Conservation (phyloP, 169 alveolate species). For the Eimeria praecox region DNA sequence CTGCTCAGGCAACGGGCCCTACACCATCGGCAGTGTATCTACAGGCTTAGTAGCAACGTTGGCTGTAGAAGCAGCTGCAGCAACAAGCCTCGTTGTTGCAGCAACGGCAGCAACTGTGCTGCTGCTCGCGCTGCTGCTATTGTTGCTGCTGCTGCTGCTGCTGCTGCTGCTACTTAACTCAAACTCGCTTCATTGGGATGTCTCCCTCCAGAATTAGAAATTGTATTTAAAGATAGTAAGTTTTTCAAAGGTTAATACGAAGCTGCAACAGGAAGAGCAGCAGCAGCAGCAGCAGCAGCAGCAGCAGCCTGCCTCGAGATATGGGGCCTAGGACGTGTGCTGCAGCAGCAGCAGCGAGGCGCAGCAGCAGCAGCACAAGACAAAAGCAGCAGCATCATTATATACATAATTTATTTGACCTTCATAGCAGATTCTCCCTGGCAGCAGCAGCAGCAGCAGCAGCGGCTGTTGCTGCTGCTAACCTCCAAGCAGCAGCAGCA, state of each 20-base stretch:
- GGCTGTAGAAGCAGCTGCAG: neutral
- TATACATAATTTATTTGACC: neutral
- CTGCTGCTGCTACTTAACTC: neutral
- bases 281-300: constrained; percentile 63
- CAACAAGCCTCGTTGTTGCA: constrained; percentile 22
- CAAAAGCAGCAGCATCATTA: neutral
- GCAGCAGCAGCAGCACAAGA: constrained; percentile 22
- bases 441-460: constrained; percentile 41
- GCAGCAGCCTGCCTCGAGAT: constrained; percentile 63
- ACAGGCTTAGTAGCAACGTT: neutral
- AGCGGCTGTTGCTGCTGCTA: constrained; percentile 29
- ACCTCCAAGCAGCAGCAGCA: constrained; percentile 38
- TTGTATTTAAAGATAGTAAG: neutral
- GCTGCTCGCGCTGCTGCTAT: constrained; percentile 4
- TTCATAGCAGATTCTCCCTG: neutral
- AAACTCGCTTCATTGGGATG: neutral
- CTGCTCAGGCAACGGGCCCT: too few relatives aligned
- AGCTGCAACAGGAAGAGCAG: neutral
- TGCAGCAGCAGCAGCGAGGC: neutral
- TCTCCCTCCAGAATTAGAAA: neutral
- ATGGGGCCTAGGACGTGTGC: neutral
- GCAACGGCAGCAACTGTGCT: neutral
- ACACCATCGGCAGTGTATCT: neutral
- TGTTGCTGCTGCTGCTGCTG: constrained; percentile 29
- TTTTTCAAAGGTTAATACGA: neutral